These are phyloP conservation scores for Leucogyrophana mollusca DNA, from an alignment of 768 basidiomycete genomes.

Conservation along the genomic window DNA sequence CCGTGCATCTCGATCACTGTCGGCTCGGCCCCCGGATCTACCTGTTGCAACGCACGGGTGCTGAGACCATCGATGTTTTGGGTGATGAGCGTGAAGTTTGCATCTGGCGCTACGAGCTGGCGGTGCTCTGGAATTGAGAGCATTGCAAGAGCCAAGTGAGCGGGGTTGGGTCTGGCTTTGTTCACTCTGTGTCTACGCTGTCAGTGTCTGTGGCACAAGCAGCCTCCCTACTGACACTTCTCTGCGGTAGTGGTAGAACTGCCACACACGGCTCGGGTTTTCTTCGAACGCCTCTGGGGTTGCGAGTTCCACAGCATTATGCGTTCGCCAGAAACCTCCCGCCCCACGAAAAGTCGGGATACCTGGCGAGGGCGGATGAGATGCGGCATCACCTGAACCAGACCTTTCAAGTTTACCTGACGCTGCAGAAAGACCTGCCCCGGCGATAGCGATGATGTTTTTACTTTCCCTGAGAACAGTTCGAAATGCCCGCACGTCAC, in stretches of 20 bases:
- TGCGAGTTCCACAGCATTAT: slow-evolving; percentile 49
- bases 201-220: background rate
- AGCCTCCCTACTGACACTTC: slow-evolving; percentile 35
- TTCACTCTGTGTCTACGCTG: slow-evolving; percentile 39
- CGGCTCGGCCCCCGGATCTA: background rate
- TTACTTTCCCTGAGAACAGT: slow-evolving; percentile 22
- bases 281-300: slow-evolving; percentile 50
- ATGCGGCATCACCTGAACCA: background rate
- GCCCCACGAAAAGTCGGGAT: slow-evolving; percentile 52
- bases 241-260: slow-evolving; percentile 65
- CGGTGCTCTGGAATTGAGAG: slow-evolving; percentile 41
- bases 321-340: slow-evolving; percentile 51
- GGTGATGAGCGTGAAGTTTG: slow-evolving; percentile 51
- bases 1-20: slow-evolving; percentile 28
- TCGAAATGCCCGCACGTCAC: slow-evolving; percentile 11
- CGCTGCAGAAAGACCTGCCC: slow-evolving; percentile 65
- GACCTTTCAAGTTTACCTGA: slow-evolving; percentile 42
- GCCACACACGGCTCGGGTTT: slow-evolving; percentile 55
- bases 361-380: slow-evolving; percentile 16
- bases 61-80: slow-evolving; percentile 65
- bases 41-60: slow-evolving; percentile 30
- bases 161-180: slow-evolving; percentile 50
- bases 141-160: slow-evolving; percentile 50
- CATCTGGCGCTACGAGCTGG: slow-evolving; percentile 36
- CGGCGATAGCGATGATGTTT: slow-evolving; percentile 42